Base-by-base conservation (phyloP, 2,329 filamentous ascomycete species). In the Escovopsis weberi region DNA sequence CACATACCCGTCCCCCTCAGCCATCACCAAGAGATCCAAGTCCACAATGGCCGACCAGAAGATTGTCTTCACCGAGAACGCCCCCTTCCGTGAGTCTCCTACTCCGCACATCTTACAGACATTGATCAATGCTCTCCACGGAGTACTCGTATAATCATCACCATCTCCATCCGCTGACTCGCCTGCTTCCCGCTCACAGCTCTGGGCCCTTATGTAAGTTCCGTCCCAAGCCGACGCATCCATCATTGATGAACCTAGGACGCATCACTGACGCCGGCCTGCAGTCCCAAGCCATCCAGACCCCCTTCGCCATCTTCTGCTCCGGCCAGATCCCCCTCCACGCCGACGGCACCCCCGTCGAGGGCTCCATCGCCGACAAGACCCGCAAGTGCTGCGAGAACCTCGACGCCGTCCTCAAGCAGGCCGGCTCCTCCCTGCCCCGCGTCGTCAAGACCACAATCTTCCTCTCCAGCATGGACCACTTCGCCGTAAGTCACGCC, bases 401-500 rank as follows among this genome's bases (percentile, higher is more conserved):
- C 65, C 75, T 95, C 57, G 74, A 81, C 61, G 83, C 84, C 37
- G 85, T 96, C 44, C 77, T 96, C 41, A 74, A 78, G 47, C 85
- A 80, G 53, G 86, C 87, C 23, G 86, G 85, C 42, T 88, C 83
- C 19, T 76, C 74, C 41, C 73, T 96, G 45, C 65, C 75, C 49
- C 84, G 80, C 63, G 81, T 94, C 38, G 84, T 95, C 66, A 94
- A 95, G 74, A 83, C 87, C 54, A 85, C 80, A 59, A 82, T 94
- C 58, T 96, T 95, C 73, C 68, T 96, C 48, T 81, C 82, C 40
- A 83, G 93, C 64, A 96, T 96, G 89, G 75, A 72, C 49, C 73
- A 91, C 65, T 96, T 96, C 59, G 79, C 74, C 40, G 70, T 74
- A 56, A 51, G 69, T 59, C 9, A 4, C 15, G 15, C 15, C 15